Conservation (phyloP, 441 rosid genomes). For the Gossypium aridum region DNA sequence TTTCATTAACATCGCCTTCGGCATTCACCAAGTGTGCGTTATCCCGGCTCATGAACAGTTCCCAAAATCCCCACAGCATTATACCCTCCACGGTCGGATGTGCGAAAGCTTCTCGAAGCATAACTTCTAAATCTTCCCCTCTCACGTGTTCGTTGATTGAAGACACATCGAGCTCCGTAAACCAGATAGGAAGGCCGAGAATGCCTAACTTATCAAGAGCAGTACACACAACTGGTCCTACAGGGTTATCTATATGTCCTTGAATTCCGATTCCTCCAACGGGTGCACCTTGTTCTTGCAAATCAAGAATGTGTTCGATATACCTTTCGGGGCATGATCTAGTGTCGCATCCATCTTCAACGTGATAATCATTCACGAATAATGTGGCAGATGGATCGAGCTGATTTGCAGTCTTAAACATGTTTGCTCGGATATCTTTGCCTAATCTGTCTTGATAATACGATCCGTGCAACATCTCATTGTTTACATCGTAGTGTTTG, state of each 20-base stretch:
- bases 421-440: slow-evolving; percentile 48
- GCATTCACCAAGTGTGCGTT: slow-evolving; percentile 59
- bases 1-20: slow-evolving; percentile 73
- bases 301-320: slow-evolving; percentile 43
- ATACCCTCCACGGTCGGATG: slow-evolving; percentile 88
- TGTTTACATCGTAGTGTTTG: not conserved
- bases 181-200: slow-evolving; percentile 86
- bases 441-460: slow-evolving; percentile 40
- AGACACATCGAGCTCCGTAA: slow-evolving; percentile 88
- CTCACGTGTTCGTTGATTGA: slow-evolving; percentile 66
- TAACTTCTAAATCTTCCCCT: slow-evolving; percentile 80
- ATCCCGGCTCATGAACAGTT: slow-evolving; percentile 69
- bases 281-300: slow-evolving; percentile 68
- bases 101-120: slow-evolving; percentile 82
- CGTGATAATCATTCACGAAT: slow-evolving; percentile 64
- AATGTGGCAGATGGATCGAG: slow-evolving; percentile 10
- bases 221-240: slow-evolving; percentile 33
- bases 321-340: slow-evolving; percentile 62
- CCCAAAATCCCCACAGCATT: slow-evolving; percentile 97
- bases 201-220: slow-evolving; percentile 55
- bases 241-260: slow-evolving; percentile 38
- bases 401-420: slow-evolving; percentile 75
- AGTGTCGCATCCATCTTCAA: slow-evolving; percentile 73
- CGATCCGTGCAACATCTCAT: not conserved
- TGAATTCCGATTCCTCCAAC: slow-evolving; percentile 45